A percentile compares a stretch with the other conserved stretches of the same genome.
These are phyloP conservation scores for Mycena alexandri DNA, from an alignment of 768 basidiomycete genomes.

Conservation along the genomic window DNA sequence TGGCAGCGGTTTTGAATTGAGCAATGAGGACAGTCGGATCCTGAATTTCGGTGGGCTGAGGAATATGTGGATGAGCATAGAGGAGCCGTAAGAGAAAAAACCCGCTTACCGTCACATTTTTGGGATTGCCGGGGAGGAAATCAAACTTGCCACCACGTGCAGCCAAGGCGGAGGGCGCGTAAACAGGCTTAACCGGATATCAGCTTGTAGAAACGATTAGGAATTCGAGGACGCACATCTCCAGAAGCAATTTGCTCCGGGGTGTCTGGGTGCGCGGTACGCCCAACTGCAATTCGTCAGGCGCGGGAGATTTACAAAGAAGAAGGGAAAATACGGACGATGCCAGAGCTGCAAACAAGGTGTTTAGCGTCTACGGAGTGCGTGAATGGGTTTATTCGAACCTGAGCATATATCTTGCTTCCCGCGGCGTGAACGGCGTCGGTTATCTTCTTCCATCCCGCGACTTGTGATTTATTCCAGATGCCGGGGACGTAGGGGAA, in stretches of 20 bases:
- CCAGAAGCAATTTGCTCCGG: conserved; percentile 40
- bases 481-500: conserved; percentile 51
- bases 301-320: no score
- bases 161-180: no score
- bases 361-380: conserved; percentile 47
- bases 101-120: no score
- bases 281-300: conserved; percentile 36
- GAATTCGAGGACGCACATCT: no score
- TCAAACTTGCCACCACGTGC: no score
- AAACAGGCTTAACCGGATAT: no score
- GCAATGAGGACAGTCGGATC: conserved; percentile 48
- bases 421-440: conserved; percentile 61
- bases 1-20: conserved; percentile 42
- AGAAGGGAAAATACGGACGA: conserved; percentile 23
- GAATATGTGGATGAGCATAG: no score
- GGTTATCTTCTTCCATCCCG: conserved; percentile 59
- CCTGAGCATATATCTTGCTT: conserved; percentile 59
- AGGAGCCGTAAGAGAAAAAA: no score
- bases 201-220: no score
- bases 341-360: conserved; percentile 25
- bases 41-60: conserved; percentile 41
- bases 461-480: conserved; percentile 57
- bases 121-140: no score
- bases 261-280: conserved; percentile 41
- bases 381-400: conserved; percentile 35